Conservation (phyloP, 148 eudicot species). For the Simmondsia chinensis region DNA sequence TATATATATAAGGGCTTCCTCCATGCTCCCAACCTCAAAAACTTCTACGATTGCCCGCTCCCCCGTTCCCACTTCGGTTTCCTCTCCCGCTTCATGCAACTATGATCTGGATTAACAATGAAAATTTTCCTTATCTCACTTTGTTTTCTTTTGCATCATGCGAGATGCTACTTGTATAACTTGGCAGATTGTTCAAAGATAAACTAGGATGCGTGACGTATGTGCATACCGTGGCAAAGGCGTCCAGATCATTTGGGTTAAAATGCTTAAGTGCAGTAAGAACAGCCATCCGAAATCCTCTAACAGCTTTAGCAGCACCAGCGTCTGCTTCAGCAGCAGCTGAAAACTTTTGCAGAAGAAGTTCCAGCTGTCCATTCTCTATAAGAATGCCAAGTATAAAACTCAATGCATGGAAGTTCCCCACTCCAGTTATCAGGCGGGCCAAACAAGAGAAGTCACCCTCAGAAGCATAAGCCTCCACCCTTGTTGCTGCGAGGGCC, state of each 20-base stretch:
- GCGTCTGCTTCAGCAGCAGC: constrained; percentile 84
- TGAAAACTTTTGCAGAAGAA: constrained; percentile 91
- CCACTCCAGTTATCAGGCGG: constrained; percentile 94
- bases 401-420: constrained; percentile 87
- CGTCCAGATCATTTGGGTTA: constrained; percentile 81
- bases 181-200: background rate
- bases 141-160: background rate
- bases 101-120: too few relatives aligned
- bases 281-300: constrained; percentile 98
- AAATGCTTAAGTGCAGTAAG: constrained; percentile 86
- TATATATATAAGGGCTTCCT: too few relatives aligned
- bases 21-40: too few relatives aligned
- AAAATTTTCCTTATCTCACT: background rate
- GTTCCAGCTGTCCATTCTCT: constrained; percentile 88
- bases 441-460: constrained; percentile 96
- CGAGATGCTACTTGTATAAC: too few relatives aligned
- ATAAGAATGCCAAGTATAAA: constrained; percentile 93
- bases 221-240: constrained; percentile 82
- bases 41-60: too few relatives aligned
- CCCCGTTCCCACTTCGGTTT: too few relatives aligned
- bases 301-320: constrained; percentile 67
- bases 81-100: too few relatives aligned
- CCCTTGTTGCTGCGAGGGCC: constrained; percentile 96
- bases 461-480: constrained; percentile 90
- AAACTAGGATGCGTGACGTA: constrained; percentile 1